A percentile compares a stretch with the other conserved stretches of the same genome.
These are phyloP conservation scores for Silene vulgaris DNA, from an alignment of 179 eudicot genomes.

Conservation along the genomic window DNA sequence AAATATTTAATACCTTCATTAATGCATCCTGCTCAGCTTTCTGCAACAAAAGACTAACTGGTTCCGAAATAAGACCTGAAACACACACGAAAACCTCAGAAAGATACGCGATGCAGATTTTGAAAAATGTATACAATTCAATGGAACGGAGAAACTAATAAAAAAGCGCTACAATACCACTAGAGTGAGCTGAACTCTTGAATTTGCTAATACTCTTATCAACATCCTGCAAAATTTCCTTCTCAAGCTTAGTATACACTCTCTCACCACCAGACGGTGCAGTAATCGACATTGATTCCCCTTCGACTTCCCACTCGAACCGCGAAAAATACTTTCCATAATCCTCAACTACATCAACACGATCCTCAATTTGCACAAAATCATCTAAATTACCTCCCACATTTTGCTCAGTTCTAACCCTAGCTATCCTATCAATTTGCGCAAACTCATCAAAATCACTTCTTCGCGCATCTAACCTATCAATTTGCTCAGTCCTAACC, in stretches of 20 bases:
- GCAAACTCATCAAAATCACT: neutral
- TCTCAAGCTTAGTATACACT: slow-evolving; percentile 70
- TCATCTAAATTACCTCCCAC: slow-evolving; percentile 14
- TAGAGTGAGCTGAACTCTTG: slow-evolving; percentile 22
- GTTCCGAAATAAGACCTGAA: slow-evolving; percentile 70
- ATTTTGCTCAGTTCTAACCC: slow-evolving; percentile 22
- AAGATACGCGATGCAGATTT: too few relatives aligned
- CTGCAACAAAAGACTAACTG: slow-evolving; percentile 55
- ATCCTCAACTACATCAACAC: slow-evolving; percentile 22
- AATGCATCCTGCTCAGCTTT: slow-evolving; percentile 69
- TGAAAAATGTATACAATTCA: neutral
- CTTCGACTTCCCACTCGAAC: slow-evolving; percentile 67
- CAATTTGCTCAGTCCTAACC: slow-evolving; percentile 20
- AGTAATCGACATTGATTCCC: slow-evolving; percentile 76
- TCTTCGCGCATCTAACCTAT: neutral
- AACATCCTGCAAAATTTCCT: neutral
- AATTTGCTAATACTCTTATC: slow-evolving; percentile 24
- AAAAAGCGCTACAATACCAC: slow-evolving; percentile 32
- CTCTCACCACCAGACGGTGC: slow-evolving; percentile 58
- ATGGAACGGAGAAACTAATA: neutral
- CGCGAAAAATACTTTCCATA: slow-evolving; percentile 45
- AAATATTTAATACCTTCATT: slow-evolving; percentile 47
- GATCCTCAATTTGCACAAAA: neutral
- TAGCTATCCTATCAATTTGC: neutral
- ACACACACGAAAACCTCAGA: neutral